Base-by-base conservation (phyloP, 108 stramenopile genomes). In the Bacterosira constricta region DNA sequence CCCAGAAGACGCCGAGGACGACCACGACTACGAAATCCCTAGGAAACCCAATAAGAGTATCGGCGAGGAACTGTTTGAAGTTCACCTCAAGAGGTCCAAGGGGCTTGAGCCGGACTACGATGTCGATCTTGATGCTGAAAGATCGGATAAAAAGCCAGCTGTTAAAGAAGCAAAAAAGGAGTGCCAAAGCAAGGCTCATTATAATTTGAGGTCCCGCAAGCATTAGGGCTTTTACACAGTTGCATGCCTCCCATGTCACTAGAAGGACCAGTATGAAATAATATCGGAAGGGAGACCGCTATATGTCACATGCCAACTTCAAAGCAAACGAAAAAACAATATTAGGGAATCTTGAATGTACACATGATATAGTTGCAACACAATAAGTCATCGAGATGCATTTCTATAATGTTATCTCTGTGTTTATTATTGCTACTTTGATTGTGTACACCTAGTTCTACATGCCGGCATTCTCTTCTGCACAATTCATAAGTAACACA, bases 61-160 rank as follows among this genome's bases (percentile, higher is more conserved):
- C 37, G 90, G 90, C 8, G 88, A 91, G 63, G 88, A 89, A 32
- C 65, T 91, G 45, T 91, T 79, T 75, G 62, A 75, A 35, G 63
- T 88, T 64, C 88, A 91, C 56, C 44, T 80, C 49, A 91, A 87
- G 62, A 75, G 90, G 41, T 83, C 85, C 0, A 35, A 78, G 35
- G 88, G 86, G 5, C 55, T 86, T 37, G 63, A 73, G 31, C 78
- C 62, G 5, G 81, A 87, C 61, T 71, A 66, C 47, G 86, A 86
- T 27, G 69, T 51, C 35, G 65, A 67, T 55, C 21, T 30, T 8
- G 63, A 65, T 38, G 50, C 23, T 10, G 29, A 30, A 27, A 52
- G 1, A 23, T 52, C 51, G 26, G 5, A 27, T 52, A 26, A 13
- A n/a, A 56, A 56, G 55, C 32, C 55, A 31, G 27, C 55, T 6